phyloP scores from a whole-genome alignment of 2,329 filamentous ascomycete genomes.

The Ceratocystis cacaofunesta region DNA sequence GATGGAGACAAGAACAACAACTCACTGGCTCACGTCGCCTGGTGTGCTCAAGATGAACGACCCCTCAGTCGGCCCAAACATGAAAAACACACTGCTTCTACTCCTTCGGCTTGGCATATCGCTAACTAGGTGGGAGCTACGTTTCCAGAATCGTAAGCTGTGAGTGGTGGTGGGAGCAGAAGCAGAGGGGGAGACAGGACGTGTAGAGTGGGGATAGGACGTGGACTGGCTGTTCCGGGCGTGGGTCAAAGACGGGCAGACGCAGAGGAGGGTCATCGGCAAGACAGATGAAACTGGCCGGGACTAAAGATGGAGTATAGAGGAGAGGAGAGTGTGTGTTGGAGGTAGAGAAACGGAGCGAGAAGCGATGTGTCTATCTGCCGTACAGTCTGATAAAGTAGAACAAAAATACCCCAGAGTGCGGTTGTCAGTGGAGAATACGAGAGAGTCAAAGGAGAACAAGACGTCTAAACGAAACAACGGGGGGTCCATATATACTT shows the following conservation, averaged over 20 bases:
- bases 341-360: background rate
- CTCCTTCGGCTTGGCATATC: conserved; percentile 4
- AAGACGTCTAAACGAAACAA: too few relatives aligned
- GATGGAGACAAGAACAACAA: background rate
- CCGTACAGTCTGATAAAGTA: too few relatives aligned
- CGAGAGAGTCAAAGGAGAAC: too few relatives aligned
- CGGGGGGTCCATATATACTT: too few relatives aligned
- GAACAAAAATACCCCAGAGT: too few relatives aligned
- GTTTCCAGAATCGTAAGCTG: background rate
- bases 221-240: background rate
- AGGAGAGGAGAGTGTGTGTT: background rate
- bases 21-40: conserved; percentile 11
- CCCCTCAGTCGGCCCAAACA: conserved; percentile 11
- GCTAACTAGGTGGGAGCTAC: background rate
- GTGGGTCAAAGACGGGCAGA: background rate
- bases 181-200: background rate
- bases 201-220: background rate
- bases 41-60: conserved; percentile 12
- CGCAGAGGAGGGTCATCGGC: background rate
- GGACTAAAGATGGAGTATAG: background rate
- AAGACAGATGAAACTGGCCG: background rate
- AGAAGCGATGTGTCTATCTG: background rate
- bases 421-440: too few relatives aligned
- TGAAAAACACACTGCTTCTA: conserved; percentile 11
- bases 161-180: background rate